phyloP scores from a whole-genome alignment of 441 rosid genomes.

The Gossypium schwendimanii region DNA sequence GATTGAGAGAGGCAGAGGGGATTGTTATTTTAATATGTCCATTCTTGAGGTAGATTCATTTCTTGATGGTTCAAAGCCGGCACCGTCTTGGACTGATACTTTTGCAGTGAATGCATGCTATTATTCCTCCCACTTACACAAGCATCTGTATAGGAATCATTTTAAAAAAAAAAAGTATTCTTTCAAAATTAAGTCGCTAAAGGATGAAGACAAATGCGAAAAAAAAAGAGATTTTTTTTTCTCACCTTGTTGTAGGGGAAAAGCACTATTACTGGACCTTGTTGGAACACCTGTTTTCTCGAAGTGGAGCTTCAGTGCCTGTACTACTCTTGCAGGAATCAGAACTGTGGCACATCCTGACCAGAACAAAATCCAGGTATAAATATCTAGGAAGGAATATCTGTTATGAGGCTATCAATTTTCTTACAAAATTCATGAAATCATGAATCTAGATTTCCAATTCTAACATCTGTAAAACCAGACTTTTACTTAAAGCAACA shows the following conservation, averaged over 20 bases:
- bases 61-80: constrained; percentile 42
- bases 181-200: not conserved
- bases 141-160: constrained; percentile 30
- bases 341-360: constrained; percentile 67
- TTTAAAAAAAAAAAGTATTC: not conserved
- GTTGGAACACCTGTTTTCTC: constrained; percentile 57
- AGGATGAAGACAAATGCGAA: not conserved
- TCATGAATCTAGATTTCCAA: too few species aligned
- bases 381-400: not conserved
- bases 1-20: not conserved
- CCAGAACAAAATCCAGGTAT: not conserved
- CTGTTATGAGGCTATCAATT: too few species aligned
- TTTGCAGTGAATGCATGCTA: constrained; percentile 28
- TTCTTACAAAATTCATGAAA: too few species aligned
- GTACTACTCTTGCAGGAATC: constrained; percentile 73
- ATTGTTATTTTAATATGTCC: constrained; percentile 48
- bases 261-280: constrained; percentile 24
- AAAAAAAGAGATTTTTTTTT: not conserved
- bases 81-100: constrained; percentile 28
- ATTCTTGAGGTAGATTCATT: constrained; percentile 62
- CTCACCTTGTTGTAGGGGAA: constrained; percentile 43
- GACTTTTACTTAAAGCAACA: constrained; percentile 8
- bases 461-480: not conserved
- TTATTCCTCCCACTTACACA: constrained; percentile 20
- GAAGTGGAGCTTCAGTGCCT: constrained; percentile 63